Conservation (phyloP, 345 rosid genomes). For the Eucalyptus rudis region DNA sequence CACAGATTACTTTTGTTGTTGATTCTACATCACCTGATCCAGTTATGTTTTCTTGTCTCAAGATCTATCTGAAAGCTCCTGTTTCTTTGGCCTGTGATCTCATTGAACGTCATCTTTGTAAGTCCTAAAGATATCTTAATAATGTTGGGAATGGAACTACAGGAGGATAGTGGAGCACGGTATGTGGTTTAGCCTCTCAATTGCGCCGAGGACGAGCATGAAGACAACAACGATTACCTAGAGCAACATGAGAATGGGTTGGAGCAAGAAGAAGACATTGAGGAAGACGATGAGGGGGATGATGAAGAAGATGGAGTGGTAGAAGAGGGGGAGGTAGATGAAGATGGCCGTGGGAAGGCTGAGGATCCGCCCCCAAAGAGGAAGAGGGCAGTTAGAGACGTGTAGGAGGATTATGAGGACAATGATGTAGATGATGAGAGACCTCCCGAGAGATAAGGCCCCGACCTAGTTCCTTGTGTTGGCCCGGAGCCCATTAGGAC, state of each 20-base stretch:
- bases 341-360: slow-evolving; percentile 21
- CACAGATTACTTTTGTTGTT: neutral
- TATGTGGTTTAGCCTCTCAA: slow-evolving; percentile 56
- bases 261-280: slow-evolving; percentile 33
- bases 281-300: slow-evolving; percentile 19
- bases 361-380: neutral
- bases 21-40: neutral
- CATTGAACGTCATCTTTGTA: neutral
- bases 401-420: neutral
- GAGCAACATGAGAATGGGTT: slow-evolving; percentile 57
- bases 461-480: neutral
- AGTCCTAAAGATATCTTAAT: neutral
- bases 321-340: slow-evolving; percentile 38
- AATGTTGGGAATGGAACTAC: neutral
- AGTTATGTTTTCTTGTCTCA: neutral
- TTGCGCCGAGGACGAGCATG: slow-evolving; percentile 51
- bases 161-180: slow-evolving; percentile 68
- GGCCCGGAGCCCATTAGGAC: neutral
- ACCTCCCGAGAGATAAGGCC: neutral
- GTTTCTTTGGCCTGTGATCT: neutral
- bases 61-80: neutral
- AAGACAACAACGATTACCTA: slow-evolving; percentile 57
- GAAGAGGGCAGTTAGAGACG: neutral
- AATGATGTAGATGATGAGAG: neutral
- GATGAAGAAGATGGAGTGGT: slow-evolving; percentile 25